These are phyloP conservation scores for Petunia secreta DNA, from an alignment of 257 asterid species.

Conservation along the genomic window DNA sequence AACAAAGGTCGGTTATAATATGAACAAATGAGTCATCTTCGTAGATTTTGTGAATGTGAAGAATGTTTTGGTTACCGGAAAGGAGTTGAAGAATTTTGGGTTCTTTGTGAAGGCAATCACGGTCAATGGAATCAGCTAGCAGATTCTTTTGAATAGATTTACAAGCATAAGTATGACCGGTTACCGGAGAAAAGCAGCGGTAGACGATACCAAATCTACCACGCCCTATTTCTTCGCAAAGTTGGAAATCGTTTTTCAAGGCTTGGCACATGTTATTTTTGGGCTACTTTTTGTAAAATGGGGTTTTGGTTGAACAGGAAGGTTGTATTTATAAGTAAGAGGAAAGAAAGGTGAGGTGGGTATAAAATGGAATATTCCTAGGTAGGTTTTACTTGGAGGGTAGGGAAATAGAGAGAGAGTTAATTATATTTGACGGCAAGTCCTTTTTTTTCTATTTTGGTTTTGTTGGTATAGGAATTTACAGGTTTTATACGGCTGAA, in stretches of 20 bases:
- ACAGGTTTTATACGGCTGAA: too few relatives aligned
- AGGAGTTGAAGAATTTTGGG: slow-evolving; percentile 61
- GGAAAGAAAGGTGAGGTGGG: neutral
- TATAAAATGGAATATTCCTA: neutral
- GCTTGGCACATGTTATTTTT: slow-evolving; percentile 43
- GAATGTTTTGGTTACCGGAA: slow-evolving; percentile 49
- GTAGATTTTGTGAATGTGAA: slow-evolving; percentile 53
- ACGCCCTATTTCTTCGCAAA: slow-evolving; percentile 71
- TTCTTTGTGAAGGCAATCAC: slow-evolving; percentile 62
- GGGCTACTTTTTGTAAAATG: neutral
- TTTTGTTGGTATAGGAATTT: too few relatives aligned
- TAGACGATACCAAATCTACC: slow-evolving; percentile 72
- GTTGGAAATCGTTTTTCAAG: slow-evolving; percentile 48
- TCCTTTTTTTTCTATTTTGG: too few relatives aligned
- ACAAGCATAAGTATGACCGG: slow-evolving; percentile 48
- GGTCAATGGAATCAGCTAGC: slow-evolving; percentile 53
- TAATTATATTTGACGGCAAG: neutral
- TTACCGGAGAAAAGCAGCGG: slow-evolving; percentile 48
- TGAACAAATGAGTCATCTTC: slow-evolving; percentile 65
- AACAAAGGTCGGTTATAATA: slow-evolving; percentile 67
- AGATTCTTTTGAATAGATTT: slow-evolving; percentile 56
- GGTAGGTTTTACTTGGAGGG: neutral
- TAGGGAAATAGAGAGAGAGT: neutral
- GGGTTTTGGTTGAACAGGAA: neutral
- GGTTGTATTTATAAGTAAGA: neutral